Percentiles rank a stretch among this genome's conserved stretches.
These are phyloP conservation scores for Inonotus hispidus DNA, from an alignment of 1,284 basidiomycete species.

Conservation along the genomic window DNA sequence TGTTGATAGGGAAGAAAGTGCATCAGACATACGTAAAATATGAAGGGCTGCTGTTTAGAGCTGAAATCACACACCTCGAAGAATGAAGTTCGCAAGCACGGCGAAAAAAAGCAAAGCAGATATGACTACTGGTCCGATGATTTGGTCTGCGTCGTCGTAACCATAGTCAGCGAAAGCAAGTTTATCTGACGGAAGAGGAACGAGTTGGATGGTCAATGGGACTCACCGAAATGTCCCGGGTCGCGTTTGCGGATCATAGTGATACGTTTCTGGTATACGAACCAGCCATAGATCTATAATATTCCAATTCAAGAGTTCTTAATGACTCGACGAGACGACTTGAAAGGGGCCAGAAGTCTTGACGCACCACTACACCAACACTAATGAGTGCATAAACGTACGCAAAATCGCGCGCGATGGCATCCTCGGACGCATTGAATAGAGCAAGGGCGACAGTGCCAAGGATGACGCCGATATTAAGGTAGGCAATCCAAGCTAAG, in stretches of 20 bases:
- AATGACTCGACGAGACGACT: background rate
- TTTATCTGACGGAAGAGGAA: background rate
- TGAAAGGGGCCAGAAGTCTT: background rate
- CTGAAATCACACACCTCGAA: constrained; percentile 55
- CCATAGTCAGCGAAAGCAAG: background rate
- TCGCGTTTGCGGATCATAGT: constrained; percentile 88
- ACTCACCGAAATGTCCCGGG: constrained; percentile 85
- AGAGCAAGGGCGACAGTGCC: constrained; percentile 85
- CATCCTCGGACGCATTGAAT: constrained; percentile 80
- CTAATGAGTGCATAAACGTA: constrained; percentile 82
- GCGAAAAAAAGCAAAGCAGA: constrained; percentile 79
- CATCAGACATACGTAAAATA: no score
- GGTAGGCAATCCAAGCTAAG: constrained; percentile 86
- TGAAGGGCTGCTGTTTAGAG: no score
- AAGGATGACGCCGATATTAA: constrained; percentile 81
- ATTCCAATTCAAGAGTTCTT: background rate
- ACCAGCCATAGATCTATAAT: constrained; percentile 77
- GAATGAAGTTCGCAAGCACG: constrained; percentile 81
- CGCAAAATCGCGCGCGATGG: constrained; percentile 74
- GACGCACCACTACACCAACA: constrained; percentile 50
- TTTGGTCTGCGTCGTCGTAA: constrained; percentile 50
- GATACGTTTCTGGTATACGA: constrained; percentile 84
- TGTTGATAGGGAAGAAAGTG: no score
- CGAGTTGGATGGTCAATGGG: background rate
- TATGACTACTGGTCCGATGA: constrained; percentile 77